These are phyloP conservation scores for Cordyceps cateniannulata DNA, from an alignment of 2,329 filamentous ascomycete species.

Conservation along the genomic window DNA sequence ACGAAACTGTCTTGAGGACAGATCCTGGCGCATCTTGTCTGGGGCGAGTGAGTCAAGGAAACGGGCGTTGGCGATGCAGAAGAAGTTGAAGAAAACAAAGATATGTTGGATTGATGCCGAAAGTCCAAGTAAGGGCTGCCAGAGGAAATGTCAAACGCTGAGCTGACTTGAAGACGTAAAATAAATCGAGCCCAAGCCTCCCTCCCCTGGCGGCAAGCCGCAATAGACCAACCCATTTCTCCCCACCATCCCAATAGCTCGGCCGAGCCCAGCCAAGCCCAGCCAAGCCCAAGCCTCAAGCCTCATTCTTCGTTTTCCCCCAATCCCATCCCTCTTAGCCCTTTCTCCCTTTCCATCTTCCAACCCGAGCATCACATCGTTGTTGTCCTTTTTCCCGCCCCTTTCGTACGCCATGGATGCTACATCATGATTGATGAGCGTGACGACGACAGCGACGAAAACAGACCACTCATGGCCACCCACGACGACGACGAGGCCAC, in stretches of 20 bases:
- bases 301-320: neutral
- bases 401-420: neutral
- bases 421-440: conserved; percentile 15
- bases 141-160: neutral
- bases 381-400: neutral
- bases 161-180: neutral
- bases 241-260: neutral
- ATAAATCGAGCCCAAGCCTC: neutral
- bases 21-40: neutral
- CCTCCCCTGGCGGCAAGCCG: neutral
- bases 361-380: neutral
- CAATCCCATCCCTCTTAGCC: neutral
- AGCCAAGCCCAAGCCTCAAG: neutral
- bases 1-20: neutral
- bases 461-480: conserved; percentile 19
- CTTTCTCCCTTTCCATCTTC: neutral
- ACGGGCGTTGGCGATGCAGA: neutral
- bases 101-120: neutral
- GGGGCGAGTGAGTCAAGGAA: neutral
- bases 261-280: neutral
- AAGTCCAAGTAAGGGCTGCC: neutral
- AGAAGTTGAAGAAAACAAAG: neutral
- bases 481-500: neutral
- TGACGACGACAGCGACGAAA: conserved; percentile 19
- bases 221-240: neutral